phyloP scores from a whole-genome alignment of 345 rosid genomes.

The Jatropha curcas region DNA sequence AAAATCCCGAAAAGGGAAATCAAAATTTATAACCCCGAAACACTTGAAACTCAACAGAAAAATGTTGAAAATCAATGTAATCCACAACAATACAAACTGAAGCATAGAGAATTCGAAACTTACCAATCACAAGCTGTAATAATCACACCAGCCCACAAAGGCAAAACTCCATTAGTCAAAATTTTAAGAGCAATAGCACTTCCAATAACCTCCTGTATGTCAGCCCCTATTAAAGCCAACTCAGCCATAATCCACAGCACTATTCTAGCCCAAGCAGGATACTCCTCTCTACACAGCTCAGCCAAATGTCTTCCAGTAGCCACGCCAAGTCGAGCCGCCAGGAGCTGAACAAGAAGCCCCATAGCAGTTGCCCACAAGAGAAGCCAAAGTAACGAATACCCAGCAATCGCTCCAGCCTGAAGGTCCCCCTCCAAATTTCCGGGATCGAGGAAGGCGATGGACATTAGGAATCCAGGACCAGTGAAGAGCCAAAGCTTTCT shows the following conservation, averaged over 20 bases:
- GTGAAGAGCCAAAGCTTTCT: slow-evolving; percentile 88
- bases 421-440: slow-evolving; percentile 97
- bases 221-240: slow-evolving; percentile 87
- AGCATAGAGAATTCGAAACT: slow-evolving; percentile 6
- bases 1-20: background rate
- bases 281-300: slow-evolving; percentile 88
- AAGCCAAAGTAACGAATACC: slow-evolving; percentile 86
- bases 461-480: slow-evolving; percentile 92
- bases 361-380: slow-evolving; percentile 95
- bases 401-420: slow-evolving; percentile 92
- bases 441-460: slow-evolving; percentile 93
- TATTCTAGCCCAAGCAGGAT: slow-evolving; percentile 78
- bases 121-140: slow-evolving; percentile 93
- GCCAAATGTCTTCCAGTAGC: slow-evolving; percentile 91
- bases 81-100: background rate
- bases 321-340: slow-evolving; percentile 88
- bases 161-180: slow-evolving; percentile 71
- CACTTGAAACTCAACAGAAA: background rate
- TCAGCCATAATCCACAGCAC: slow-evolving; percentile 92
- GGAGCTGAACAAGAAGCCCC: slow-evolving; percentile 86
- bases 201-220: slow-evolving; percentile 93
- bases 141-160: slow-evolving; percentile 87
- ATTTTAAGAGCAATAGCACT: slow-evolving; percentile 91
- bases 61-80: background rate
- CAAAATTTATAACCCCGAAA: background rate